A percentile compares a stretch with the other conserved stretches of the same genome.
These are phyloP conservation scores for Lenwebbia sp. DNA, from an alignment of 345 rosid genomes.

Conservation along the genomic window DNA sequence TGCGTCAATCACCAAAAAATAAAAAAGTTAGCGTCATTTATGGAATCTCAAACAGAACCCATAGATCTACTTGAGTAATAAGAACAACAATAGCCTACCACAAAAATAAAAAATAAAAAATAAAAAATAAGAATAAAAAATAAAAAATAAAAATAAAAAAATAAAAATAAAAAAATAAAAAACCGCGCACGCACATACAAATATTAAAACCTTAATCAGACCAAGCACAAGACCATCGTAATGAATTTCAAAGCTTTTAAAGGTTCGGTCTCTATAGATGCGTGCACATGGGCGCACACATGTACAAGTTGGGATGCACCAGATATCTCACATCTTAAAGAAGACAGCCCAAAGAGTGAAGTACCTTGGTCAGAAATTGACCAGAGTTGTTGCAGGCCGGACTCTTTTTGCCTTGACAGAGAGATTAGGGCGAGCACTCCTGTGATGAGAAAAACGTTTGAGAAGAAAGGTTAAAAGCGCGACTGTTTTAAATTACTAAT, in stretches of 20 bases:
- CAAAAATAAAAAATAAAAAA: background rate
- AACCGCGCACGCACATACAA: background rate
- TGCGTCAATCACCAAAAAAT: background rate
- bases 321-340: background rate
- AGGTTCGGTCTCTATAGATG: background rate
- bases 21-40: background rate
- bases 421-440: background rate
- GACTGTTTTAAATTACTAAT: background rate
- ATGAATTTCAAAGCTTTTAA: background rate
- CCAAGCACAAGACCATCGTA: background rate
- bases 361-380: background rate
- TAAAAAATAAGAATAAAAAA: background rate
- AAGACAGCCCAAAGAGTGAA: background rate
- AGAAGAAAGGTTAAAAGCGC: background rate
- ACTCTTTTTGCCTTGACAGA: background rate
- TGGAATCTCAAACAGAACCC: background rate
- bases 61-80: background rate
- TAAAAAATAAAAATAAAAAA: background rate
- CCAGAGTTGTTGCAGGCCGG: background rate
- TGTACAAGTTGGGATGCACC: background rate
- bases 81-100: background rate
- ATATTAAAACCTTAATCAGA: background rate
- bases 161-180: background rate
- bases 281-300: background rate
- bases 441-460: background rate